Base-by-base conservation (phyloP, 495 filamentous ascomycete genomes). In the Haplographium delicatum region DNA sequence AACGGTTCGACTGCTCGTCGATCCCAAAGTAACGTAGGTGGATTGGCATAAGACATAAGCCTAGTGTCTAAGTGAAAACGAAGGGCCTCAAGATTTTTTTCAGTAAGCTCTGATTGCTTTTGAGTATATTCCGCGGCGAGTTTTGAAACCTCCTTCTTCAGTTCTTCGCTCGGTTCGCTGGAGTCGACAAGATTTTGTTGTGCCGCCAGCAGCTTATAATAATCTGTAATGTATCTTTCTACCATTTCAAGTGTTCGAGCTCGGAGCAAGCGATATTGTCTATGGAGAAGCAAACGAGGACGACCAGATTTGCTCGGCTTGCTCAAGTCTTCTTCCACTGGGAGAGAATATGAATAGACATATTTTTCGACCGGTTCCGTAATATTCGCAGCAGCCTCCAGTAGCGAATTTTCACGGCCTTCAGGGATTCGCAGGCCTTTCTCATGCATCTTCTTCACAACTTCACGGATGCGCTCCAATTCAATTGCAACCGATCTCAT, bases 401-500 rank as follows among this genome's bases (percentile, higher is more conserved):
- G n/a, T n/a, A n/a, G n/a, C n/a, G n/a, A n/a, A n/a, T 50, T 54
- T 44, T 51, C 16, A 3, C 64, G 60, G 16, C 48, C 22, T 23
- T 10, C 11, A 8, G 62, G 56, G 0, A 39, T 48, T 10, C 1
- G 28, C 1, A 58, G 39, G 5, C 50, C 48, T 10, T 15, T 26
- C 28, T 39, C 47, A 13, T 54, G 13, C 39, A 67, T 66, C 26
- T 54, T 56, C 6, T 58, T 49, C 10, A 51, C 7, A n/a, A 55
- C 53, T 8, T 22, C 16, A 3, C 9, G 9, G 13, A 45, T 33
- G 44, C 68, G 66, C 48, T 67, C 61, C 2, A 61, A 0, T 38
- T 77, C 63, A 4, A 75, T 58, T 26, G 38, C 26, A 5, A 41
- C 31, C 22, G 72, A 66, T n/a, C 56, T 25, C 11, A 27, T 3